Base-by-base conservation (phyloP, 2,329 filamentous ascomycete genomes). In the Pseudogymnoascus sp. region DNA sequence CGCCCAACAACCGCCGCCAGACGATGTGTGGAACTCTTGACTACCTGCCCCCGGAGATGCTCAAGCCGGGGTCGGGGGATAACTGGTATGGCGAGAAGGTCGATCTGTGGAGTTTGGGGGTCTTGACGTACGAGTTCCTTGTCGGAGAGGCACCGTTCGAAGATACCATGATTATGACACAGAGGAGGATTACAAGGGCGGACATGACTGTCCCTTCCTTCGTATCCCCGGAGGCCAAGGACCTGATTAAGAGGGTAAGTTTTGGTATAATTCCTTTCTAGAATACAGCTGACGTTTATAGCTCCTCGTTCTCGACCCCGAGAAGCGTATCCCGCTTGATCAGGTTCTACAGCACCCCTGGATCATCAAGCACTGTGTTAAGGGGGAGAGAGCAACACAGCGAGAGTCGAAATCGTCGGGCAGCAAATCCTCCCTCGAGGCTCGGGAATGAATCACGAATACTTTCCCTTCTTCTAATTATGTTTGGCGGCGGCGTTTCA, bases 21-120 rank as follows among this genome's bases (percentile, higher is more conserved):
- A 99, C 94, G 62, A 92, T 97, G 85, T 99, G 94, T 74, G 94
- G 94, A 66, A 99, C 94, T 15, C 84, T 97, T 42, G 94, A 99
- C 77, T 99, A 99, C 75, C 84, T 99, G 13, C 94, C 94, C 2
- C 94, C 94, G 4, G 94, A 99, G 85, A 99, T 99, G 94, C 84
- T 97, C 75, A 90, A 88, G 75, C 84, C 87, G 3, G 89, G 90
- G 48, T 83, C 83, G 68, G 84, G 87, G 68, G 90, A 94, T 71
- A 96, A 94, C 77, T 95, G 83, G 72, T 97, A 97, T 77, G 90
- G 85, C 64, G 92, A 97, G 73, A 97, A 97, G 79, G 91, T 99
- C 33, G 94, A 99, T 73, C 78, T 97, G 65, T 99, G 94, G 94
- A 94, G 90, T 72, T 79, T 99, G 71, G 94, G 94, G 25, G 94